These are phyloP conservation scores for Gardenia jasminoides DNA, from an alignment of 257 asterid genomes.

Conservation along the genomic window DNA sequence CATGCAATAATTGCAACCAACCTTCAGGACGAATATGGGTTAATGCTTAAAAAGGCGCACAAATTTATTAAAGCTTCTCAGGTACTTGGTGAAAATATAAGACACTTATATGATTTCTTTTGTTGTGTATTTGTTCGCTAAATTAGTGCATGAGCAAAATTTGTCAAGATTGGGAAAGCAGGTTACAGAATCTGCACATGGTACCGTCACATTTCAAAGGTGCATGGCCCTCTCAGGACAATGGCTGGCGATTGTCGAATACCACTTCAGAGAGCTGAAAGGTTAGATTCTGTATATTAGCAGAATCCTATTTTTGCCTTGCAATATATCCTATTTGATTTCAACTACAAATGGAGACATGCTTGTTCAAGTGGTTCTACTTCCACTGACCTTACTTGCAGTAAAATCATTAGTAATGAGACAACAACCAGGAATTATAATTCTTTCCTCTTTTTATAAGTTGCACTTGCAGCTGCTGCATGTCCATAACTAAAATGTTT, in stretches of 20 bases:
- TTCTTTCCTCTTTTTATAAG: background rate
- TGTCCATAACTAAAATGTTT: background rate
- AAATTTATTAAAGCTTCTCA: slow-evolving; percentile 58
- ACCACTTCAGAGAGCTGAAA: slow-evolving; percentile 71
- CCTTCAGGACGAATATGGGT: slow-evolving; percentile 45
- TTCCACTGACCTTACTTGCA: background rate
- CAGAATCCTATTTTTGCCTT: background rate
- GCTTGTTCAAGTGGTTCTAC: background rate
- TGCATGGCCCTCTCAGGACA: slow-evolving; percentile 71
- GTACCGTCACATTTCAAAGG: slow-evolving; percentile 74
- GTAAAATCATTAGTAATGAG: background rate
- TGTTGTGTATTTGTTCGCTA: background rate
- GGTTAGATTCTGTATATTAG: slow-evolving; percentile 25
- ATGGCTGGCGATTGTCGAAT: slow-evolving; percentile 70
- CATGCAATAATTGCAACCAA: slow-evolving; percentile 59
- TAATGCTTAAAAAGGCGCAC: slow-evolving; percentile 52
- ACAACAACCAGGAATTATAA: background rate
- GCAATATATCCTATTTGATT: background rate
- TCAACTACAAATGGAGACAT: too few relatives aligned
- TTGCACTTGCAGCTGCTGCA: background rate
- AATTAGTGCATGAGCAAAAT: background rate
- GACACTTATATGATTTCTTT: background rate
- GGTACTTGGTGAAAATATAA: slow-evolving; percentile 25
- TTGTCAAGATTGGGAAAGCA: slow-evolving; percentile 36
- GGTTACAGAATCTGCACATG: slow-evolving; percentile 35